Percentiles rank a stretch among this genome's conserved stretches.
phyloP scores from a whole-genome alignment of 2,329 filamentous ascomycete species.

The Akanthomyces dipterigenus region DNA sequence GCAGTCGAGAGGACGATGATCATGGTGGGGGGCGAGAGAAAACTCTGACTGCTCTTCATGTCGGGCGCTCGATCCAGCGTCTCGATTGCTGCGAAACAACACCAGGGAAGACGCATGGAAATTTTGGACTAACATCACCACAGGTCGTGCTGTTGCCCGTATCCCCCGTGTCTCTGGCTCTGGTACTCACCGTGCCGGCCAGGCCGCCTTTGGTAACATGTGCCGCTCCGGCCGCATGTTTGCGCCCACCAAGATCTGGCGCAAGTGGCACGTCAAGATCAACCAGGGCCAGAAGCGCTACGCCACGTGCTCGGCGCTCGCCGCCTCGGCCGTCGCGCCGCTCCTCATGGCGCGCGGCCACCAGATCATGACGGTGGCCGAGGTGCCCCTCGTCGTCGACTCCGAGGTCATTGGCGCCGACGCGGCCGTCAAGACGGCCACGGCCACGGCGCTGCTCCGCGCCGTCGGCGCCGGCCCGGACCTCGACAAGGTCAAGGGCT shows the following conservation, averaged over 20 bases:
- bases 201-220: constrained; percentile 99
- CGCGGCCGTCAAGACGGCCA: constrained; percentile 80
- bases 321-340: constrained; percentile 89
- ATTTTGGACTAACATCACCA: not conserved
- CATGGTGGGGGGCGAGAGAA: not conserved
- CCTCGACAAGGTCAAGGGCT: constrained; percentile 90
- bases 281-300: constrained; percentile 99
- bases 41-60: not conserved
- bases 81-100: not conserved
- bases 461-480: constrained; percentile 85
- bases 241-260: constrained; percentile 99
- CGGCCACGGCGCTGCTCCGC: constrained; percentile 80
- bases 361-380: constrained; percentile 83
- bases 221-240: constrained; percentile 99
- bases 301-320: constrained; percentile 93
- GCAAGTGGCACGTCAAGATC: constrained; percentile 99
- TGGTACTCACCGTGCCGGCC: constrained; percentile 99
- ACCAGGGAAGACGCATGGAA: not conserved
- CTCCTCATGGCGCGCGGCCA: constrained; percentile 96
- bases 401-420: constrained; percentile 78
- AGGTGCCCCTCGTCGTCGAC: constrained; percentile 95
- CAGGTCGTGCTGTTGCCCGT: constrained; percentile 98
- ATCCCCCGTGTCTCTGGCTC: constrained; percentile 99
- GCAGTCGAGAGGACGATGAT: not conserved
- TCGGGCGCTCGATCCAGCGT: not conserved